Base-by-base conservation (phyloP, 1,284 basidiomycete genomes). In the Apiotrichum mycotoxinovorans region DNA sequence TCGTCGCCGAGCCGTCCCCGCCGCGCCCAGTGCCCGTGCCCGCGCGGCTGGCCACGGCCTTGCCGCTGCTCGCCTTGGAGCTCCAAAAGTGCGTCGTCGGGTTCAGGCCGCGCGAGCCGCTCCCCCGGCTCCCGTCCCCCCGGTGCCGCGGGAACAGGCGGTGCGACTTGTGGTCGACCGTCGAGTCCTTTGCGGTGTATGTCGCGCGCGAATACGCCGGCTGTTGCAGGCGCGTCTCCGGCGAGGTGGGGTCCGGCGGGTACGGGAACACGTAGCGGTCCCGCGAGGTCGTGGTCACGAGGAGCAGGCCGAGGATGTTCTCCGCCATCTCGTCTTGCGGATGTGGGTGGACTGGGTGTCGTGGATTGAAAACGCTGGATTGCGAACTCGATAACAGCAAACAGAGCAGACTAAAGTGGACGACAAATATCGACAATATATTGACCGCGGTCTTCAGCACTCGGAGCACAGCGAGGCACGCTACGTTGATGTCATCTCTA, bases 281-380 rank as follows among this genome's bases (percentile, higher is more conserved):
- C 27, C 65, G 60, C 23, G 66, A 67, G 11, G 70, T 68, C 37
- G 69, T 68, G 30, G 73, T 69, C 51, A 76, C 70, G 52, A 76
- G 64, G 26, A 75, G 64, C 35, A 76, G 56, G 34, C 74, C 76
- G 48, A 78, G 72, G 60, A 75, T 69, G 59, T 74, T 71, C 51
- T 73, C 73, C 25, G 68, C 70, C 73, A 75, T 75, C 12, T n/a
- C n/a, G n/a, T n/a, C n/a, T n/a, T 33, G 10, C 40, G 25, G 1
- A 20, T 2, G 38, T 41, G 26, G 22, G 42, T 18, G 14, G 8
- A 12, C 3, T 43, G 17, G 27, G 15, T 17, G n/a, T 38, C 17
- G 37, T 18, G 15, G 17, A 38, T n/a, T 2, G 37, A 15, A n/a
- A 18, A 4, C 11, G 17, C 17, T 15, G 14, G 14, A 8, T 34